These are phyloP conservation scores for Aureobasidium sp. DNA, from an alignment of 2,329 filamentous ascomycete species.

Conservation along the genomic window DNA sequence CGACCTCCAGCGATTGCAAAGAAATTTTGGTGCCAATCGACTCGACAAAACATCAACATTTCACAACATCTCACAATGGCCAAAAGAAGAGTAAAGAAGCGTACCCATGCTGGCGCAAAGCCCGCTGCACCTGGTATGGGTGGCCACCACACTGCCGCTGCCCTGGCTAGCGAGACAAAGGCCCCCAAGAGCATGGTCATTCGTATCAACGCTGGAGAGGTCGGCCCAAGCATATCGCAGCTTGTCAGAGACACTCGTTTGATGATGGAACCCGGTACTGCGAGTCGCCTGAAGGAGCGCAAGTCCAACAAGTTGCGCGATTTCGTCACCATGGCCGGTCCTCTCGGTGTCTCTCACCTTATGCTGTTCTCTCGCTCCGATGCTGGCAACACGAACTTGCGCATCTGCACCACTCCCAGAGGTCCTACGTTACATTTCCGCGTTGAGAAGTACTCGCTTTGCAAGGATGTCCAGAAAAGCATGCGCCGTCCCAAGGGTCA, in stretches of 20 bases:
- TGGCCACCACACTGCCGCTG: slow-evolving; percentile 47
- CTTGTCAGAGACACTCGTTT: slow-evolving; percentile 82
- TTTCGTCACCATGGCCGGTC: slow-evolving; percentile 92
- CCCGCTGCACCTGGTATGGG: slow-evolving; percentile 59
- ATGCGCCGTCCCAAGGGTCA: slow-evolving; percentile 76
- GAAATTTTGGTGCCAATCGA: neutral
- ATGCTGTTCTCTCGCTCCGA: slow-evolving; percentile 87
- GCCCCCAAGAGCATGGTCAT: slow-evolving; percentile 97
- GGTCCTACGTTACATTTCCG: slow-evolving; percentile 92
- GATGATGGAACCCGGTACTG: slow-evolving; percentile 95
- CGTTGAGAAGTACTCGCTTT: slow-evolving; percentile 88
- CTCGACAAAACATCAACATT: neutral
- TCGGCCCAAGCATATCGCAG: slow-evolving; percentile 85
- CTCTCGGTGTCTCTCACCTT: slow-evolving; percentile 85
- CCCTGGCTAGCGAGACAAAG: slow-evolving; percentile 52
- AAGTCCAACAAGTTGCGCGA: slow-evolving; percentile 82
- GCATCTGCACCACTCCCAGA: slow-evolving; percentile 77
- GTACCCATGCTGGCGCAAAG: slow-evolving; percentile 68
- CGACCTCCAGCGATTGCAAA: neutral
- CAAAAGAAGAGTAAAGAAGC: slow-evolving; percentile 75
- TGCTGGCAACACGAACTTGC: slow-evolving; percentile 84
- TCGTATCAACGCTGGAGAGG: slow-evolving; percentile 87
- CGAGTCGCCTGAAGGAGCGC: slow-evolving; percentile 79
- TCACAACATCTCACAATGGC: slow-evolving; percentile 53
- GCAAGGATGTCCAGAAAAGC: slow-evolving; percentile 79